These are phyloP conservation scores for Pseudocercospora macadamiae DNA, from an alignment of 2,329 filamentous ascomycete species.

Conservation along the genomic window DNA sequence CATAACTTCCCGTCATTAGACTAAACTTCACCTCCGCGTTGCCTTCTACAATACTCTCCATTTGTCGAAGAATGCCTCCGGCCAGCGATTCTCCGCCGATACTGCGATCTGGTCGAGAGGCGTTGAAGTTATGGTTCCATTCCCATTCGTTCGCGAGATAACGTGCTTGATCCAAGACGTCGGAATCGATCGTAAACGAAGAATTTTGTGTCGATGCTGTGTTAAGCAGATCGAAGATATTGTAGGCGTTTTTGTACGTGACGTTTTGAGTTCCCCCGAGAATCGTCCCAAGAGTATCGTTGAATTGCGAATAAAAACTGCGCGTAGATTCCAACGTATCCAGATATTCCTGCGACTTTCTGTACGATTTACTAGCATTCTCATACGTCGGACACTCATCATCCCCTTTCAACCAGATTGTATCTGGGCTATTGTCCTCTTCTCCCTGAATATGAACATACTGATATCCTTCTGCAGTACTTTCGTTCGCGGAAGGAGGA, in stretches of 20 bases:
- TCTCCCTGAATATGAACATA: slow-evolving; percentile 16
- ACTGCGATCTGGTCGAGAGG: not conserved
- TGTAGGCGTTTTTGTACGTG: slow-evolving; percentile 11
- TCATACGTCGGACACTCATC: slow-evolving; percentile 13
- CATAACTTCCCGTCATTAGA: slow-evolving; percentile 13
- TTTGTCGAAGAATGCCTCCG: slow-evolving; percentile 12
- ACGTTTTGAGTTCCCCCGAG: slow-evolving; percentile 9
- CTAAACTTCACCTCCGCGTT: slow-evolving; percentile 6
- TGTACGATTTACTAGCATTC: slow-evolving; percentile 3
- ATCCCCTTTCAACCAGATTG: slow-evolving; percentile 20
- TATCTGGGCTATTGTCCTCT: slow-evolving; percentile 14
- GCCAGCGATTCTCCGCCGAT: slow-evolving; percentile 12
- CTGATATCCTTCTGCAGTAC: slow-evolving; percentile 12
- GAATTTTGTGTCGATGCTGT: slow-evolving; percentile 14
- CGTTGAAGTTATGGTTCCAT: slow-evolving; percentile 11
- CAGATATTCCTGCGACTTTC: not conserved
- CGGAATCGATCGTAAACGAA: not conserved
- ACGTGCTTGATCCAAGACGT: slow-evolving; percentile 5
- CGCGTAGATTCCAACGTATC: not conserved
- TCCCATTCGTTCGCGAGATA: slow-evolving; percentile 11
- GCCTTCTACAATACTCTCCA: not conserved
- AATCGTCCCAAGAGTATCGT: not conserved
- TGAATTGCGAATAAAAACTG: slow-evolving; percentile 10
- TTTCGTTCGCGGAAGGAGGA: not conserved
- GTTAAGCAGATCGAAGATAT: slow-evolving; percentile 18